Conservation (phyloP, 345 rosid species). For the Ceriops decandra region DNA sequence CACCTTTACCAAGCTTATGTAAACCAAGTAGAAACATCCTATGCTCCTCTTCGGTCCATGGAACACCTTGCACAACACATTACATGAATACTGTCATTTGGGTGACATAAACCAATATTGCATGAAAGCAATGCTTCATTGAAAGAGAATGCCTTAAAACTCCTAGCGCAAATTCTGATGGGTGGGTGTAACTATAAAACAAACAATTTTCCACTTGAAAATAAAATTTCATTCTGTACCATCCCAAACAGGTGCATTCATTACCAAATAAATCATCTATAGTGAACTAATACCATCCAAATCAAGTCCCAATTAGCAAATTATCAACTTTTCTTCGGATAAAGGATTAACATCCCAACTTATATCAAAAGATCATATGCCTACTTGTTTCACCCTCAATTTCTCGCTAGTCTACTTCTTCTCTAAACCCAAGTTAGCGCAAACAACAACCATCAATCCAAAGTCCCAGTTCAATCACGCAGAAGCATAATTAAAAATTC, state of each 20-base stretch:
- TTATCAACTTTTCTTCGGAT: too few relatives aligned
- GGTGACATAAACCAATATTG: background rate
- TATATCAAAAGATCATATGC: too few relatives aligned
- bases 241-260: too few relatives aligned
- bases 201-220: too few relatives aligned
- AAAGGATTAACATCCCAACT: too few relatives aligned
- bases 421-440: background rate
- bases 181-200: background rate
- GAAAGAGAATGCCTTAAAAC: background rate
- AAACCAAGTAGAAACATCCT: slow-evolving; percentile 31
- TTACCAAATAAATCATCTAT: too few relatives aligned
- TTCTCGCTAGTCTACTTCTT: too few relatives aligned
- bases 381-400: too few relatives aligned
- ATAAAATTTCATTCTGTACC: too few relatives aligned
- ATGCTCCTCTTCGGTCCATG: slow-evolving; percentile 40
- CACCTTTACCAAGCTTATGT: slow-evolving; percentile 32
- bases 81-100: slow-evolving; percentile 4
- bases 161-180: background rate
- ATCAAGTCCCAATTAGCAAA: too few relatives aligned
- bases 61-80: slow-evolving; percentile 21
- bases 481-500: background rate
- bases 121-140: background rate
- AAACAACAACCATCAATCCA: background rate
- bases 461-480: too few relatives aligned
- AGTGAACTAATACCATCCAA: too few relatives aligned